These are phyloP conservation scores for Apiospora sp. DNA, from an alignment of 2,329 filamentous ascomycete genomes.

Conservation along the genomic window DNA sequence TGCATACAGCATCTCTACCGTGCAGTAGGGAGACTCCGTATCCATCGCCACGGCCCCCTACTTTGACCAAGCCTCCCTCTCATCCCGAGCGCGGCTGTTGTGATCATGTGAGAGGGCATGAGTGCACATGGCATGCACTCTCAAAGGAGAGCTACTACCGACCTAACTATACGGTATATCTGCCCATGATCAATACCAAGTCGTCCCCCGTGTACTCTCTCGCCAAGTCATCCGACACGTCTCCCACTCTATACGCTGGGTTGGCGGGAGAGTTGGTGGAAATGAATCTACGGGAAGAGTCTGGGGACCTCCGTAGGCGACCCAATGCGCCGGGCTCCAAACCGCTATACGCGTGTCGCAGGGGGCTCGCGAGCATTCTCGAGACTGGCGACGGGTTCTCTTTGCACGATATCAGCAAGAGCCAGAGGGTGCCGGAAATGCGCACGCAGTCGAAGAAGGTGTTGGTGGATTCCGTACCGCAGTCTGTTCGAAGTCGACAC, in stretches of 20 bases:
- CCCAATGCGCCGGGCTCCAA: not conserved
- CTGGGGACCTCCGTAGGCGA: not conserved
- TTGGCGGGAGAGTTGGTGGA: constrained; percentile 57
- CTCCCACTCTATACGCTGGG: constrained; percentile 58
- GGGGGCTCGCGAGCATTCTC: constrained; percentile 35
- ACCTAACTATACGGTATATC: constrained; percentile 57
- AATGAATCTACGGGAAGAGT: constrained; percentile 42
- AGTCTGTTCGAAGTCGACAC: not conserved
- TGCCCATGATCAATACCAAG: constrained; percentile 40
- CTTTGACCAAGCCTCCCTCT: constrained; percentile 32
- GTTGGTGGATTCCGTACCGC: not conserved
- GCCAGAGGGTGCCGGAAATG: constrained; percentile 32
- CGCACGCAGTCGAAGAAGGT: constrained; percentile 13
- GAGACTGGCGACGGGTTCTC: constrained; percentile 42
- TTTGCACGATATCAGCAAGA: constrained; percentile 37
- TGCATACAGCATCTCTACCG: constrained; percentile 56
- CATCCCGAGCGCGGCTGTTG: constrained; percentile 41
- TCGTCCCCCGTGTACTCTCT: constrained; percentile 54
- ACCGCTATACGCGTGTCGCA: constrained; percentile 30
- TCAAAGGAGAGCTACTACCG: constrained; percentile 54
- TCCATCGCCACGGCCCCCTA: constrained; percentile 42
- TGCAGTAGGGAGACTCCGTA: constrained; percentile 50
- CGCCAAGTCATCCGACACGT: constrained; percentile 54
- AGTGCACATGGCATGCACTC: constrained; percentile 58
- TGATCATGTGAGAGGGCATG: constrained; percentile 40